phyloP scores from a whole-genome alignment of 1,284 basidiomycete genomes.

The Sphagnurus paluster region DNA sequence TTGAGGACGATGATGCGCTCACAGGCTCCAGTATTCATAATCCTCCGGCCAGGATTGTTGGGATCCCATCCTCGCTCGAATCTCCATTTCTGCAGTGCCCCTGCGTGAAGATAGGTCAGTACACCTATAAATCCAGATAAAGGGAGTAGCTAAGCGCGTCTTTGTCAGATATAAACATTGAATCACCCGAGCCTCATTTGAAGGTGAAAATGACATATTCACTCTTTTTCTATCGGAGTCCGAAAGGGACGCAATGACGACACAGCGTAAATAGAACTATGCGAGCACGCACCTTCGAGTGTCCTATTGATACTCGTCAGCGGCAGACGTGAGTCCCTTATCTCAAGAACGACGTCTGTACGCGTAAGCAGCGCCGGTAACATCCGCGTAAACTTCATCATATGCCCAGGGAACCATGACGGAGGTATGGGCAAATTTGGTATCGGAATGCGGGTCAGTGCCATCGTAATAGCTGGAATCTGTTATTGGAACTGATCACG shows the following conservation, averaged over 20 bases:
- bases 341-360: constrained; percentile 92
- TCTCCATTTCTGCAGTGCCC: constrained; percentile 62
- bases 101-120: constrained; percentile 40
- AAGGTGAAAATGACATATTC: no score
- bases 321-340: constrained; percentile 90
- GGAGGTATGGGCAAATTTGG: constrained; percentile 73
- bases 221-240: constrained; percentile 16
- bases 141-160: no score
- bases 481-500: neutral
- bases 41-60: constrained; percentile 36
- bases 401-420: constrained; percentile 98
- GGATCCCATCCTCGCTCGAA: constrained; percentile 57
- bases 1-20: constrained; percentile 92
- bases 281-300: constrained; percentile 66
- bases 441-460: constrained; percentile 44
- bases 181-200: no score
- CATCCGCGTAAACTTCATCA: constrained; percentile 84
- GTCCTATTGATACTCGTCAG: constrained; percentile 92
- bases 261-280: no score
- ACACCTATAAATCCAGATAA: no score
- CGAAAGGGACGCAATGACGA: constrained; percentile 25
- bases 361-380: constrained; percentile 77
- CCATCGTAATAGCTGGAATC: constrained; percentile 9
- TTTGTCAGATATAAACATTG: no score
- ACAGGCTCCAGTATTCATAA: constrained; percentile 47